These are phyloP conservation scores for Coemansia biformis DNA, from an alignment of 192 early-diverging fungal species.

Conservation along the genomic window DNA sequence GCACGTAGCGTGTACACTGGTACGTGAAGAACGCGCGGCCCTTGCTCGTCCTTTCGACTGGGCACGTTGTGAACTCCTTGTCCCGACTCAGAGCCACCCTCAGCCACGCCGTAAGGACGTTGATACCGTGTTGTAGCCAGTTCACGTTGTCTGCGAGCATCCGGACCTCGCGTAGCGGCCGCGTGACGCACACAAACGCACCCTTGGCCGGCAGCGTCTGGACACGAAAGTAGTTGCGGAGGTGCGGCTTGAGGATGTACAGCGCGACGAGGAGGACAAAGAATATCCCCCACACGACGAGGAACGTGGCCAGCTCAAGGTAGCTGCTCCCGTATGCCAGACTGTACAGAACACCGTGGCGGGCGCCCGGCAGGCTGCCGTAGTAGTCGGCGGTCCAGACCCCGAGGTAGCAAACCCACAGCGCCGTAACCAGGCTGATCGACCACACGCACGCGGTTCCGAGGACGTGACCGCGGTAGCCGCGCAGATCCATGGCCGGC, in stretches of 20 bases:
- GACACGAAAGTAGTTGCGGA: conserved; percentile 67
- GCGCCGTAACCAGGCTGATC: conserved; percentile 21
- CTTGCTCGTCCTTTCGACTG: conserved; percentile 19
- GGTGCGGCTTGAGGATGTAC: conserved; percentile 41
- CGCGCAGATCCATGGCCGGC: conserved; percentile 16
- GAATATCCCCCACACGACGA: conserved; percentile 49
- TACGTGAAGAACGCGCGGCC: conserved; percentile 60
- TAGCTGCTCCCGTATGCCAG: conserved; percentile 53
- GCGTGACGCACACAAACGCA: conserved; percentile 51
- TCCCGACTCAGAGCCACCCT: conserved; percentile 29
- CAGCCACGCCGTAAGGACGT: conserved; percentile 32
- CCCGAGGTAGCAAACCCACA: conserved; percentile 48
- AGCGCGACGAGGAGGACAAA: conserved; percentile 44
- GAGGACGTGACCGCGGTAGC: conserved; percentile 40
- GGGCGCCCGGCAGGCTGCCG: conserved; percentile 38
- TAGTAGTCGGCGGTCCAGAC: conserved; percentile 56
- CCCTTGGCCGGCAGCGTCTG: conserved; percentile 42
- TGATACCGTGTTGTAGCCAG: conserved; percentile 38
- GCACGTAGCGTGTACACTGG: conserved; percentile 74
- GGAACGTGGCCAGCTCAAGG: conserved; percentile 42
- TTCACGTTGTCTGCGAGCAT: conserved; percentile 49
- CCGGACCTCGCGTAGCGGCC: conserved; percentile 47
- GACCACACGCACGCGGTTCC: conserved; percentile 41
- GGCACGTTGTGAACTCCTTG: conserved; percentile 43
- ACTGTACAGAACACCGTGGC: conserved; percentile 52